These are phyloP conservation scores for Dothidotthia symphoricarpi DNA, from an alignment of 2,329 filamentous ascomycete genomes.

Conservation along the genomic window DNA sequence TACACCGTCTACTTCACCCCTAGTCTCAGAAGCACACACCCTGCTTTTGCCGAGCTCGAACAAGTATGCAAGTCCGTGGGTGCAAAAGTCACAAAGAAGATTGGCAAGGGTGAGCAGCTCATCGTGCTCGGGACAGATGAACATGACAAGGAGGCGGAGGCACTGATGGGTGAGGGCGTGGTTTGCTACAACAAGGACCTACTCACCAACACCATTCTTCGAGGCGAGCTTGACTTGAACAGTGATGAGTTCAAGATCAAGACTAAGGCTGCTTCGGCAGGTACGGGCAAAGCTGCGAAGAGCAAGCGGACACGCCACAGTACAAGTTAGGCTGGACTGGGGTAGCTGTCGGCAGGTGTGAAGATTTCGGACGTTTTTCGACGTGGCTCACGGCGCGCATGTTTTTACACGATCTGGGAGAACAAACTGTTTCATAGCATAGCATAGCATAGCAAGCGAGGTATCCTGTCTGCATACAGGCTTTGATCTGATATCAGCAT, in stretches of 20 bases:
- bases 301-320: slow-evolving; percentile 20
- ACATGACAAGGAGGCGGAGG: slow-evolving; percentile 38
- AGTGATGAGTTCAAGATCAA: slow-evolving; percentile 42
- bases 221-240: slow-evolving; percentile 43
- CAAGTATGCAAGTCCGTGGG: slow-evolving; percentile 42
- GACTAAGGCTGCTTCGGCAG: not conserved
- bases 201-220: slow-evolving; percentile 45
- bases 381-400: too few relatives aligned
- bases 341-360: too few relatives aligned
- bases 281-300: slow-evolving; percentile 6
- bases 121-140: slow-evolving; percentile 43
- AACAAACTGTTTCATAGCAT: slow-evolving; percentile 5
- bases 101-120: slow-evolving; percentile 19
- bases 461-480: not conserved
- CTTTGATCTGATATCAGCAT: too few relatives aligned
- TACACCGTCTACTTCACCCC: slow-evolving; percentile 52
- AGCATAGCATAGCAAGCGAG: slow-evolving; percentile 5
- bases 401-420: not conserved
- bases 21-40: slow-evolving; percentile 34
- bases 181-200: slow-evolving; percentile 46
- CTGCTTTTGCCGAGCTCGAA: slow-evolving; percentile 41
- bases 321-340: slow-evolving; percentile 3
- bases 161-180: slow-evolving; percentile 34
- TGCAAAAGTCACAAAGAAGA: slow-evolving; percentile 32
- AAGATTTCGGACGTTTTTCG: too few relatives aligned